Percentiles rank a stretch among this genome's conserved stretches.
phyloP scores from a whole-genome alignment of 1,139 yeast genomes.

The Casaregolazyma suthepensis region DNA sequence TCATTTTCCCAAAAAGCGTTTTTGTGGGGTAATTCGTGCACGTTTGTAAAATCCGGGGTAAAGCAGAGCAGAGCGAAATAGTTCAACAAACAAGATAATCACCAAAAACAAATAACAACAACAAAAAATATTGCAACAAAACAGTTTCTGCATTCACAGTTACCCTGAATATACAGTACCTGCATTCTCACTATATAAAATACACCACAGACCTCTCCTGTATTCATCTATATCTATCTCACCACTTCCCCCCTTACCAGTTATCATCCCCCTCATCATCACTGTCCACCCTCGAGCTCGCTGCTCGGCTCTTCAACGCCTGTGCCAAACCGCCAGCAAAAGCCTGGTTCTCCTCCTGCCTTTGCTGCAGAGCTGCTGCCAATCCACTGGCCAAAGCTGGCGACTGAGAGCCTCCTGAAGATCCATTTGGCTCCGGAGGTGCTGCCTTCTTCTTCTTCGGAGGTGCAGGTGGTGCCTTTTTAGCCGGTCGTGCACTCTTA shows the following conservation, averaged over 20 bases:
- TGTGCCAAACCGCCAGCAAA: constrained; percentile 86
- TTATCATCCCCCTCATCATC: constrained; percentile 61
- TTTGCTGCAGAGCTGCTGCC: constrained; percentile 63
- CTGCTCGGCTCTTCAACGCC: constrained; percentile 80
- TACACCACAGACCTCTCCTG: not conserved
- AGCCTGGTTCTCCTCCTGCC: constrained; percentile 59
- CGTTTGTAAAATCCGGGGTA: not conserved
- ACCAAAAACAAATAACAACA: too few species aligned
- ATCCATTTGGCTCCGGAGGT: constrained; percentile 18
- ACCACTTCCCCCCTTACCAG: constrained; percentile 26
- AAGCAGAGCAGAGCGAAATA: too few species aligned
- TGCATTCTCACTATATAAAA: too few species aligned
- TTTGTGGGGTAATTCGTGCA: not conserved
- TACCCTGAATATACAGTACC: too few species aligned
- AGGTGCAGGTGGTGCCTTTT: constrained; percentile 30
- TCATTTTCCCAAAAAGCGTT: not conserved
- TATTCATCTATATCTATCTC: not conserved
- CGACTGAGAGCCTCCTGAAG: constrained; percentile 21
- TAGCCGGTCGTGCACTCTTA: constrained; percentile 20
- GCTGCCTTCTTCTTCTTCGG: constrained; percentile 25
- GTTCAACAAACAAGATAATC: too few species aligned
- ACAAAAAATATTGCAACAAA: too few species aligned
- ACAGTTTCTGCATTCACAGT: too few species aligned
- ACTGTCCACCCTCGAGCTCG: constrained; percentile 56
- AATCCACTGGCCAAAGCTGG: constrained; percentile 53